Conservation (phyloP, 805 yeast genomes). For the Ogataea pilisensis region DNA sequence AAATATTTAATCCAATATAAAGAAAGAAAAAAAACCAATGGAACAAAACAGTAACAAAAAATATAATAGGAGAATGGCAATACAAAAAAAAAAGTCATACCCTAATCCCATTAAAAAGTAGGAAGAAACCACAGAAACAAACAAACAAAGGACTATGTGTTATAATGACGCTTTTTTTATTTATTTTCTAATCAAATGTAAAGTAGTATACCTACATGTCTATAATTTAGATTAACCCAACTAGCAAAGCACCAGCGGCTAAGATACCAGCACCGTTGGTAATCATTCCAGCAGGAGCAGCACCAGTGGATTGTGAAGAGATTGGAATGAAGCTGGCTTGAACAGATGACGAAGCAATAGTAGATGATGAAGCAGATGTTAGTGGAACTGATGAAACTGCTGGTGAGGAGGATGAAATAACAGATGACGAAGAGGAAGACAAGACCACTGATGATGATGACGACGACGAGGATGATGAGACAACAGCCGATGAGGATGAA, state of each 20-base stretch:
- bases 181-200: too few relatives aligned
- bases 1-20: too few relatives aligned
- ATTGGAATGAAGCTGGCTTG: conserved; percentile 22
- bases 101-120: too few relatives aligned
- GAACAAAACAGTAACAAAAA: too few relatives aligned
- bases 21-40: too few relatives aligned
- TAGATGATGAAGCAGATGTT: conserved; percentile 26
- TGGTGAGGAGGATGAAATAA: conserved; percentile 13
- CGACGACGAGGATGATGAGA: conserved; percentile 28
- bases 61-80: too few relatives aligned
- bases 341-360: conserved; percentile 24
- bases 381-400: conserved; percentile 16
- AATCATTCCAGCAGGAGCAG: conserved; percentile 21
- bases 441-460: conserved; percentile 18
- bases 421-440: conserved; percentile 18
- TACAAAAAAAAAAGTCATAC: too few relatives aligned
- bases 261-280: conserved; percentile 25
- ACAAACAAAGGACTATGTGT: too few relatives aligned
- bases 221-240: conserved; percentile 12
- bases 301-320: conserved; percentile 25
- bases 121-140: too few relatives aligned
- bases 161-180: too few relatives aligned
- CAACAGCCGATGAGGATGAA: conserved; percentile 20
- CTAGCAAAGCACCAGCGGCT: conserved; percentile 22
- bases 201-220: too few relatives aligned